Evolutionary conservation across 2,329 filamentous ascomycete species (phyloP).

Genomic region (Aspergillus jensenii): DNA sequence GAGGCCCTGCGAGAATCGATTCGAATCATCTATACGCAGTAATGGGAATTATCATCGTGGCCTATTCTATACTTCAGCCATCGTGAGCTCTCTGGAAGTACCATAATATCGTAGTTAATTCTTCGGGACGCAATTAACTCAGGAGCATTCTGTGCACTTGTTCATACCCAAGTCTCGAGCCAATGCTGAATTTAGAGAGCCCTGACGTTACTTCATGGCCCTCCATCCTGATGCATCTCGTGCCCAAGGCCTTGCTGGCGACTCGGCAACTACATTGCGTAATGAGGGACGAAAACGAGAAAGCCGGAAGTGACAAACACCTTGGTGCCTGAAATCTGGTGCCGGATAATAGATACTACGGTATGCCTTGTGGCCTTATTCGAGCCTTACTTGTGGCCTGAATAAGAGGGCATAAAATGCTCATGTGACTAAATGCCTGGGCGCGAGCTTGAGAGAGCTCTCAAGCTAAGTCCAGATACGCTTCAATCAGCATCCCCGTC

Average conservation of each 20-base stretch:
- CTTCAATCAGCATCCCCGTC: conserved; percentile 17
- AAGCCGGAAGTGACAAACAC: conserved; percentile 8
- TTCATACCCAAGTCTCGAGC: not conserved
- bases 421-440: conserved; percentile 16
- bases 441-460: conserved; percentile 30
- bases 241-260: not conserved
- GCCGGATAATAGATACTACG: conserved; percentile 20
- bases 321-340: conserved; percentile 17
- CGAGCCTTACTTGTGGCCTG: conserved; percentile 6
- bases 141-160: not conserved
- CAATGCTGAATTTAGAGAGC: not conserved
- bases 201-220: not conserved
- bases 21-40: not conserved
- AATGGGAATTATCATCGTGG: conserved; percentile 1
- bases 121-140: not conserved
- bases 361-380: not conserved
- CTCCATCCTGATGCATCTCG: not conserved
- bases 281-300: conserved; percentile 19
- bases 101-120: not conserved
- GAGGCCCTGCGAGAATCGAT: conserved; percentile 1
- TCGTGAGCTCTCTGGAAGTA: not conserved
- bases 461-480: conserved; percentile 23
- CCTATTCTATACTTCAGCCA: not conserved
- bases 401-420: conserved; percentile 5
- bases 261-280: conserved; percentile 3